Evolutionary conservation across 2,329 filamentous ascomycete genomes (phyloP).

Genomic region (Phialophora chinensis): DNA sequence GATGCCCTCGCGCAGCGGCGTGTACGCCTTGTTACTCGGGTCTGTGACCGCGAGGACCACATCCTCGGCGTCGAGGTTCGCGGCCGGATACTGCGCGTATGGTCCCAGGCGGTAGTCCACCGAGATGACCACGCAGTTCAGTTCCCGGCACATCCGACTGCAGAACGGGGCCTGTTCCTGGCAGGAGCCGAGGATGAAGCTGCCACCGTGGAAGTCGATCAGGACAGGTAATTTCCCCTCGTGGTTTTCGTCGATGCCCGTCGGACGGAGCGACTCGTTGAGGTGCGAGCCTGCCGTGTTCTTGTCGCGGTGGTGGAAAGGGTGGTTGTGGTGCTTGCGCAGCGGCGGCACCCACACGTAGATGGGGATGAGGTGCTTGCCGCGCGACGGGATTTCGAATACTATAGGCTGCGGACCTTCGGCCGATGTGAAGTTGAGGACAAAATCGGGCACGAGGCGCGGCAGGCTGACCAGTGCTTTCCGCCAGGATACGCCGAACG

Average conservation of each 20-base stretch:
- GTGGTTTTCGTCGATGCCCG: conserved; percentile 21
- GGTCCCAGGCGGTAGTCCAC: conserved; percentile 58
- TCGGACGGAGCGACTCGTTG: conserved; percentile 15
- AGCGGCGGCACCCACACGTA: conserved; percentile 38
- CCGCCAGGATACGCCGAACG: conserved; percentile 33
- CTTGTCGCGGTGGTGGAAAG: conserved; percentile 16
- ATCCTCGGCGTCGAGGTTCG: conserved; percentile 56
- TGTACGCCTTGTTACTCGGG: conserved; percentile 26
- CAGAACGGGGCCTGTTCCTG: conserved; percentile 53
- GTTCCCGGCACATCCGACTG: conserved; percentile 52
- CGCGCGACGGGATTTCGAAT: conserved; percentile 37
- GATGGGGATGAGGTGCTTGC: conserved; percentile 37
- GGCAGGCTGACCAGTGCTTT: conserved; percentile 38
- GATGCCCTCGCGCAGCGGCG: conserved; percentile 34
- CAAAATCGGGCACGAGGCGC: conserved; percentile 36
- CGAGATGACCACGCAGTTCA: conserved; percentile 50
- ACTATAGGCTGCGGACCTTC: conserved; percentile 39
- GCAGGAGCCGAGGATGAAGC: conserved; percentile 39
- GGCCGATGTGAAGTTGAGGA: conserved; percentile 37
- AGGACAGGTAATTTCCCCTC: conserved; percentile 35
- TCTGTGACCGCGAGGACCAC: conserved; percentile 52
- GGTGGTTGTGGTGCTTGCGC: conserved; percentile 18
- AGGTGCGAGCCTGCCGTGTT: conserved; percentile 26
- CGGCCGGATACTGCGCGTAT: conserved; percentile 54
- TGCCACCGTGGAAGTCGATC: conserved; percentile 40